Evolutionary conservation across 2,329 filamentous ascomycete species (phyloP), one percentile per base, ranked within the genome.

Genomic region (Teratosphaeria viscida): DNA sequence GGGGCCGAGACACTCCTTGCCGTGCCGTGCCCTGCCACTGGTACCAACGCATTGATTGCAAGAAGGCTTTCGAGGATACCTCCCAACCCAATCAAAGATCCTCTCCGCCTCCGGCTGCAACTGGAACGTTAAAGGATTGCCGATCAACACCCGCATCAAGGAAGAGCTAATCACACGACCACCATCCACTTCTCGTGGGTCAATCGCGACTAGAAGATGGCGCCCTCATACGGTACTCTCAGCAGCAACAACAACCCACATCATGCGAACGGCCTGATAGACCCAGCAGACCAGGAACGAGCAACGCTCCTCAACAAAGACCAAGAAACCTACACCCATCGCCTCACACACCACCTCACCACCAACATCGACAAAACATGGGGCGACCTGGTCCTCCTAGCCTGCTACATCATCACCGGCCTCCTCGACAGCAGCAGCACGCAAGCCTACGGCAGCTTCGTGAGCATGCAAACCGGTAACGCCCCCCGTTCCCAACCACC

Each of bases 401-500:
- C 83, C 32, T 90, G 87, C 74, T 92, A 91, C 71, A 75, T 89
- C 63, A 86, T 91, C 69, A 92, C 89, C 0, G 89, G 89, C 3
- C 77, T 92, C 11, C 80, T 90, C 7, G 89, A 92, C 73, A 89
- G 86, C 73, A 85, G 87, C 2, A 85, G 87, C 2, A 87, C 89
- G 54, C 86, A 85, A 60, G 87, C 87, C 52, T 92, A 87, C 85
- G 87, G 88, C 12, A 86, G 86, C 2, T 92, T 92, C 66, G 88
- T 90, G 49, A 89, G 85, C 67, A 92, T 92, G 88, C 89, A 92
- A 26, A 59, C 57, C 6, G 54, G 54, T 56, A 26, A n/a, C 32
- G n/a, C 32, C 12, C 5, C 2, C 14, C 39, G 5, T 1, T 5
- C 7, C 27, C 29, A 8, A n/a, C 19, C 19, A 29, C 12, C 27